Evolutionary conservation across 768 basidiomycete species (phyloP).

Genomic region (Myochromella boudieri): DNA sequence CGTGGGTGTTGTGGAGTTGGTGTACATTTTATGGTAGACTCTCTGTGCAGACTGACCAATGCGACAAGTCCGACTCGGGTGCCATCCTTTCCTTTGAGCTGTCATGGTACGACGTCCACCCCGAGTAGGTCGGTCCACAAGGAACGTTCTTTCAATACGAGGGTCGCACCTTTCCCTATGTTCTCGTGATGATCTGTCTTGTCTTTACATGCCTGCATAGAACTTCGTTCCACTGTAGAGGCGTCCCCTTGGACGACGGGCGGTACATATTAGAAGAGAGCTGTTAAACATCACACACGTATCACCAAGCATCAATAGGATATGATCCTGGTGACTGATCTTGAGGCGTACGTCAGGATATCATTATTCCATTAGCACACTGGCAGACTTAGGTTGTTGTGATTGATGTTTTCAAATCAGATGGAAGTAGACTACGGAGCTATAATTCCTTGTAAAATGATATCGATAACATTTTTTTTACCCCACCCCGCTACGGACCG

Average conservation of each 20-base stretch:
- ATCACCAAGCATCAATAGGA: neutral
- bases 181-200: neutral
- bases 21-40: too few relatives aligned
- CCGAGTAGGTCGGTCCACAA: constrained; percentile 5
- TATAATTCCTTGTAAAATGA: too few relatives aligned
- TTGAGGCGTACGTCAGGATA: neutral
- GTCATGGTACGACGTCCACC: neutral
- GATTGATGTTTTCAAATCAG: too few relatives aligned
- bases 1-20: too few relatives aligned
- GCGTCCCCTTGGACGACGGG: neutral
- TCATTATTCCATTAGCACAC: too few relatives aligned
- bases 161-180: constrained; percentile 3
- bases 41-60: too few relatives aligned
- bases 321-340: neutral
- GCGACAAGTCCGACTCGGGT: too few relatives aligned
- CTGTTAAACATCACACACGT: neutral
- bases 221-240: neutral
- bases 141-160: neutral
- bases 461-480: too few relatives aligned
- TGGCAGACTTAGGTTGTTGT: too few relatives aligned
- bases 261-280: too few relatives aligned
- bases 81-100: too few relatives aligned
- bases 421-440: too few relatives aligned
- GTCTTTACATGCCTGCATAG: neutral
- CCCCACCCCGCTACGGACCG: neutral